These are phyloP conservation scores for Diaporthe longicolla DNA, from an alignment of 2,329 filamentous ascomycete species.

Conservation along the genomic window DNA sequence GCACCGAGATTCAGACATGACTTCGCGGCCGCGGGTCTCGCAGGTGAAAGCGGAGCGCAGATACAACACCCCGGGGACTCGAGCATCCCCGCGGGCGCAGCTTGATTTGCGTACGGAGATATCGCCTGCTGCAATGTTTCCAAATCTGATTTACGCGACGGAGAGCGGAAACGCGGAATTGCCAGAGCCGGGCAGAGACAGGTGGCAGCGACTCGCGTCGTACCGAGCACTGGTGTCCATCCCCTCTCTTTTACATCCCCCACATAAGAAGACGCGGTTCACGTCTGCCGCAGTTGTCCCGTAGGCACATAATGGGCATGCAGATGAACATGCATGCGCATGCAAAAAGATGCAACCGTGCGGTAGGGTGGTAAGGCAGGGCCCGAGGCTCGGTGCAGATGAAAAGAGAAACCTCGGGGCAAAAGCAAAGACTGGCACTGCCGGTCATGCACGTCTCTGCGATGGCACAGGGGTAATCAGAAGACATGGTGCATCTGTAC, in stretches of 20 bases:
- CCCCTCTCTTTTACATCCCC: background rate
- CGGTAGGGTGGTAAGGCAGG: slow-evolving; percentile 4
- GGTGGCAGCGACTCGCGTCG: background rate
- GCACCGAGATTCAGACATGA: too few relatives aligned
- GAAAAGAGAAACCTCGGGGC: background rate
- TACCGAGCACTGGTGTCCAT: slow-evolving; percentile 1
- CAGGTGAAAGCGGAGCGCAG: background rate
- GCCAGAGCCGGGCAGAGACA: slow-evolving; percentile 15
- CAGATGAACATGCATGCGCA: slow-evolving; percentile 1
- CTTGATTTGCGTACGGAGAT: background rate
- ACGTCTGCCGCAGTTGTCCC: slow-evolving; percentile 5
- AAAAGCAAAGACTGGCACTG: background rate
- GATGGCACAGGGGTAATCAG: slow-evolving; percentile 1
- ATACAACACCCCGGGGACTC: background rate
- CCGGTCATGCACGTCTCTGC: slow-evolving; percentile 16
- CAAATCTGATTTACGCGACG: slow-evolving; percentile 2
- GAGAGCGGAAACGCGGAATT: slow-evolving; percentile 31
- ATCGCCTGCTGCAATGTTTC: background rate
- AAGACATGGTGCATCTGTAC: background rate
- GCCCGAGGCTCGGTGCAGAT: slow-evolving; percentile 9
- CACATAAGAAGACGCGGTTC: slow-evolving; percentile 10
- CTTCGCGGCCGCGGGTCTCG: too few relatives aligned
- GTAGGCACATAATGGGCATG: background rate
- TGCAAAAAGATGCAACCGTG: background rate
- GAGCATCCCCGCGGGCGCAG: background rate